These are phyloP conservation scores for Podospora australis DNA, from an alignment of 495 filamentous ascomycete species.

Conservation along the genomic window DNA sequence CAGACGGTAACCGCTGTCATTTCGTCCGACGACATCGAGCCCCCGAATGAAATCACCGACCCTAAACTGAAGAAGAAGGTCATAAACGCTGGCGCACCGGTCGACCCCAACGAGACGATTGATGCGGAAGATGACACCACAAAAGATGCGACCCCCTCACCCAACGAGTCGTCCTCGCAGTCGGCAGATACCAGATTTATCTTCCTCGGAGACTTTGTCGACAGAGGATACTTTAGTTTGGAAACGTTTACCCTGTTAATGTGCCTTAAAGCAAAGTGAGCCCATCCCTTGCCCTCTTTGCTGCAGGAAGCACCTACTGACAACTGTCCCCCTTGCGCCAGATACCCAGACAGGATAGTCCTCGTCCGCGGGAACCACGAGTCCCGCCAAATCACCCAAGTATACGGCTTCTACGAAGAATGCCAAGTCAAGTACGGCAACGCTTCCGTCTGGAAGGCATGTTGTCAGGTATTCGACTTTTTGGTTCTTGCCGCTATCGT, in stretches of 20 bases:
- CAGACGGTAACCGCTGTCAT: constrained; percentile 61
- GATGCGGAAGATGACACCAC: constrained; percentile 35
- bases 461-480: constrained; percentile 98
- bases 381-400: constrained; percentile 95
- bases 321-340: constrained; percentile 36
- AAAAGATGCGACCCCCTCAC: constrained; percentile 30
- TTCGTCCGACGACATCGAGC: constrained; percentile 78
- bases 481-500: constrained; percentile 93
- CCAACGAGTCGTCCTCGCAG: constrained; percentile 42
- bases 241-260: constrained; percentile 94
- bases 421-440: constrained; percentile 98
- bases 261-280: constrained; percentile 91
- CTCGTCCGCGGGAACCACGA: constrained; percentile 97
- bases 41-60: constrained; percentile 77
- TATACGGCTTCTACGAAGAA: constrained; percentile 98
- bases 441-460: constrained; percentile 97
- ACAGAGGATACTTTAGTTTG: constrained; percentile 94
- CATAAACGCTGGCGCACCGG: constrained; percentile 44
- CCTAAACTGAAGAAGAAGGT: constrained; percentile 77
- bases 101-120: constrained; percentile 43
- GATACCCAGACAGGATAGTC: constrained; percentile 91
- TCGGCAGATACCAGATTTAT: constrained; percentile 80
- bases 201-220: constrained; percentile 95
- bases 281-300: background rate
- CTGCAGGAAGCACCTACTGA: constrained; percentile 17